Percentiles rank a stretch among this genome's conserved stretches.
Evolutionary conservation across 257 asterid species (phyloP).

Genomic region (Penstemon barbatus): DNA sequence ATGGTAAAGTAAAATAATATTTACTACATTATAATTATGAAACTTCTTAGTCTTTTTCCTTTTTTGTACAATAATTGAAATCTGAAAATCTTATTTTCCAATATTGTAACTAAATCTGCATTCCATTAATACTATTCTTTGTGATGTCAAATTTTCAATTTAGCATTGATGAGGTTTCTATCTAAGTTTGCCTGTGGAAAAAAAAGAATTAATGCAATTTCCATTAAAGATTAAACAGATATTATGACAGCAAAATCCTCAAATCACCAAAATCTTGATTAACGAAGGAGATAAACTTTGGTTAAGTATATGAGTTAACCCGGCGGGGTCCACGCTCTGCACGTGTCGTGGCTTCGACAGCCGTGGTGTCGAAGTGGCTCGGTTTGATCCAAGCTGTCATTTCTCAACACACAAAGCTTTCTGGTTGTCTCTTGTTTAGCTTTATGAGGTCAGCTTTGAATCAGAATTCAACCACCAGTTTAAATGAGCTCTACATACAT

Average conservation of each 20-base stretch:
- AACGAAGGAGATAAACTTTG: neutral
- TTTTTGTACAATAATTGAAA: neutral
- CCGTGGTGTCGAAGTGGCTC: neutral
- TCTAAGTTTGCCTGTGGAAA: neutral
- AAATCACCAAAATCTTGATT: slow-evolving; percentile 4
- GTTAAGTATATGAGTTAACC: neutral
- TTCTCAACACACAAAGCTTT: neutral
- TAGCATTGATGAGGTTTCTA: slow-evolving; percentile 23
- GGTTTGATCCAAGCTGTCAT: neutral
- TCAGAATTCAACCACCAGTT: neutral
- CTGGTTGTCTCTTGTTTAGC: neutral
- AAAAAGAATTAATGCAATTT: slow-evolving; percentile 9
- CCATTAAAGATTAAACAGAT: slow-evolving; percentile 16
- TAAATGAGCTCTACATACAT: neutral
- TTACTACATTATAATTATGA: neutral
- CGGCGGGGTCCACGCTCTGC: neutral
- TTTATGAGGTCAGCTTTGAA: slow-evolving; percentile 6
- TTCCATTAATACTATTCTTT: neutral
- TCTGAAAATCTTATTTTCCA: neutral
- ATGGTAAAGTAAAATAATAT: neutral
- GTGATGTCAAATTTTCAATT: neutral
- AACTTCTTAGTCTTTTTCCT: neutral
- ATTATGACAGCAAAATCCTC: slow-evolving; percentile 8
- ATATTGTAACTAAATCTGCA: neutral
- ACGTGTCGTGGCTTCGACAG: neutral